These are phyloP conservation scores for Trametes cubensis DNA, from an alignment of 768 basidiomycete genomes.

Conservation along the genomic window DNA sequence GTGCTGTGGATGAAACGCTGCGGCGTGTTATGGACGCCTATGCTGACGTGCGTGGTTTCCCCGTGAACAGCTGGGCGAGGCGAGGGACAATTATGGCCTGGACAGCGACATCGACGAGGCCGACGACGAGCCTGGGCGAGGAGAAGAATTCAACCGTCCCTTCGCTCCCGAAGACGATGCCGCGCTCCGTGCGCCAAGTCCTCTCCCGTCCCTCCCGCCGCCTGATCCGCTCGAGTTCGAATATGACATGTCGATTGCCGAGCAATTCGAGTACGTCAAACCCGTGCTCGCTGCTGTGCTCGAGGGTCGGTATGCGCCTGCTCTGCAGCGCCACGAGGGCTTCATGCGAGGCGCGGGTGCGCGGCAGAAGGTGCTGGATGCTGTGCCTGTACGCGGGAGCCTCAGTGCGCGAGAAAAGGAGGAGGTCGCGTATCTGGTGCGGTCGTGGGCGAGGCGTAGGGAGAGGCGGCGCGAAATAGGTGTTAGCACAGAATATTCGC, in stretches of 20 bases:
- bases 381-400: conserved; percentile 40
- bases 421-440: conserved; percentile 37
- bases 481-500: conserved; percentile 17
- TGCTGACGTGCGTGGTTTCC: not conserved
- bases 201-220: conserved; percentile 40
- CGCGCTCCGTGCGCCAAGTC: conserved; percentile 43
- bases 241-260: conserved; percentile 47
- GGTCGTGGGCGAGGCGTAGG: conserved; percentile 36
- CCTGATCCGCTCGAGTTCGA: conserved; percentile 48
- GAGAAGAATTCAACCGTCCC: conserved; percentile 11
- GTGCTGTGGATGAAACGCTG: no score
- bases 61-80: conserved; percentile 53
- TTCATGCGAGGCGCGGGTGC: conserved; percentile 63
- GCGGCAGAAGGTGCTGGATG: conserved; percentile 42
- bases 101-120: conserved; percentile 34
- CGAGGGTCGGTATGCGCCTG: conserved; percentile 57
- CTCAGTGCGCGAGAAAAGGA: conserved; percentile 43
- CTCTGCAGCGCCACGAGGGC: conserved; percentile 46
- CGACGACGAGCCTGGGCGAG: conserved; percentile 19
- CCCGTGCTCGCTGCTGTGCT: conserved; percentile 64
- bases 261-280: conserved; percentile 69
- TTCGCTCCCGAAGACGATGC: conserved; percentile 27
- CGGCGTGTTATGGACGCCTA: no score
- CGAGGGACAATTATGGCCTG: conserved; percentile 49
- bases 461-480: conserved; percentile 27